Evolutionary conservation across 805 yeast genomes (phyloP).

Genomic region (Candida patagonica): DNA sequence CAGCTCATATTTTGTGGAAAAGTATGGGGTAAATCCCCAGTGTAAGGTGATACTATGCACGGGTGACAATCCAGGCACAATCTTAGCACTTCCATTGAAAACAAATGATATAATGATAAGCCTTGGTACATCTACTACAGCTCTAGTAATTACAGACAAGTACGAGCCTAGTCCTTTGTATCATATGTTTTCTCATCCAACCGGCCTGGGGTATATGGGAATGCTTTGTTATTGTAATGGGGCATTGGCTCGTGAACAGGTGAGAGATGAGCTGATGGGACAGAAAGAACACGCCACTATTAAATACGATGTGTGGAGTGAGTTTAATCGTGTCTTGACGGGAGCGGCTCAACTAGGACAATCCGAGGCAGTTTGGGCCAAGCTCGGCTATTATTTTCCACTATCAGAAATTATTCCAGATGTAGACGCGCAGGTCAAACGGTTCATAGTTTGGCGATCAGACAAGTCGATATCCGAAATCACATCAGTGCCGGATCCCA

Average conservation of each 20-base stretch:
- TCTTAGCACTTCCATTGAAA: slow-evolving; percentile 67
- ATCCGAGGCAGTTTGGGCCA: slow-evolving; percentile 20
- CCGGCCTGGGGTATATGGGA: slow-evolving; percentile 77
- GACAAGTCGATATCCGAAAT: background rate
- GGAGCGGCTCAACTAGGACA: slow-evolving; percentile 19
- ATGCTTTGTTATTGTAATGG: slow-evolving; percentile 95
- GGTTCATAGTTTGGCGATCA: slow-evolving; percentile 11
- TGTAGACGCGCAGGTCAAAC: slow-evolving; percentile 36
- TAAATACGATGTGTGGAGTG: slow-evolving; percentile 20
- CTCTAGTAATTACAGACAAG: slow-evolving; percentile 66
- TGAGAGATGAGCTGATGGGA: slow-evolving; percentile 52
- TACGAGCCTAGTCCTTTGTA: slow-evolving; percentile 73
- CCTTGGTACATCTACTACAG: slow-evolving; percentile 89
- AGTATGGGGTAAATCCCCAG: slow-evolving; percentile 47
- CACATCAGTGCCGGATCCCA: background rate
- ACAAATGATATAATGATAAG: slow-evolving; percentile 73
- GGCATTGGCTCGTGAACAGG: slow-evolving; percentile 70
- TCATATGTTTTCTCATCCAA: slow-evolving; percentile 82
- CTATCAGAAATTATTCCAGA: slow-evolving; percentile 88
- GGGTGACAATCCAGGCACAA: slow-evolving; percentile 87
- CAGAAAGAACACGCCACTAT: slow-evolving; percentile 13
- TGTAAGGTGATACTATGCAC: slow-evolving; percentile 69
- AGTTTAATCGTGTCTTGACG: slow-evolving; percentile 24
- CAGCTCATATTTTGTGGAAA: slow-evolving; percentile 49
- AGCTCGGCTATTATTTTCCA: slow-evolving; percentile 74